Conservation (phyloP, 495 filamentous ascomycete genomes). For the Jackrogersella multiformis region DNA sequence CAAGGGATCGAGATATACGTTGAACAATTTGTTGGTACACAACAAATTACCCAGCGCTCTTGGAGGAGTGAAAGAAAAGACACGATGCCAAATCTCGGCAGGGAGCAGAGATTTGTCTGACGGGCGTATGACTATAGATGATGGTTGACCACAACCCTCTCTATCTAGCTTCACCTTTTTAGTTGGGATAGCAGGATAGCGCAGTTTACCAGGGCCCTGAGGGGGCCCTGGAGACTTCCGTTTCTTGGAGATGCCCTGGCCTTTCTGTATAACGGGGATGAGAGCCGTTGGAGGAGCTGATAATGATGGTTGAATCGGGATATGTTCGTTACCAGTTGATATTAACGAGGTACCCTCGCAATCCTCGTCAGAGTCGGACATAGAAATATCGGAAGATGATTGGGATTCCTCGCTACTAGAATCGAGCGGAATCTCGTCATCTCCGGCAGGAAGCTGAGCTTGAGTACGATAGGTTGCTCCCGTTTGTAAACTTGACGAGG, state of each 20-base stretch:
- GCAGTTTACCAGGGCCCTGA: constrained; percentile 11
- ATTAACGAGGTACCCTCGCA: constrained; percentile 10
- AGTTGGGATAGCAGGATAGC: constrained; percentile 19
- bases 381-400: constrained; percentile 29
- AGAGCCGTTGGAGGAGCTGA: constrained; percentile 1
- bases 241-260: constrained; percentile 45
- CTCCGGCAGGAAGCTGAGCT: constrained; percentile 11
- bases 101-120: constrained; percentile 55
- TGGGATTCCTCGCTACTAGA: constrained; percentile 31
- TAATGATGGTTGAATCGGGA: constrained; percentile 12
- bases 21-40: constrained; percentile 62
- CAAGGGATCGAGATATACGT: constrained; percentile 60
- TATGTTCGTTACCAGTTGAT: constrained; percentile 16
- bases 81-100: constrained; percentile 64
- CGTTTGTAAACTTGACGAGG: constrained; percentile 4
- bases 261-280: constrained; percentile 6
- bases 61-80: constrained; percentile 64
- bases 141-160: background rate
- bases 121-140: constrained; percentile 8
- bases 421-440: constrained; percentile 35
- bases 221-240: constrained; percentile 53
- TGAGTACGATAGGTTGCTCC: background rate
- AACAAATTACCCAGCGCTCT: constrained; percentile 59
- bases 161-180: constrained; percentile 54
- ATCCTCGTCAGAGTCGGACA: constrained; percentile 27